Percentiles rank a stretch among this genome's conserved stretches.
Evolutionary conservation across 352 stramenopile species (phyloP).

Genomic region (Blastocystis sp.): DNA sequence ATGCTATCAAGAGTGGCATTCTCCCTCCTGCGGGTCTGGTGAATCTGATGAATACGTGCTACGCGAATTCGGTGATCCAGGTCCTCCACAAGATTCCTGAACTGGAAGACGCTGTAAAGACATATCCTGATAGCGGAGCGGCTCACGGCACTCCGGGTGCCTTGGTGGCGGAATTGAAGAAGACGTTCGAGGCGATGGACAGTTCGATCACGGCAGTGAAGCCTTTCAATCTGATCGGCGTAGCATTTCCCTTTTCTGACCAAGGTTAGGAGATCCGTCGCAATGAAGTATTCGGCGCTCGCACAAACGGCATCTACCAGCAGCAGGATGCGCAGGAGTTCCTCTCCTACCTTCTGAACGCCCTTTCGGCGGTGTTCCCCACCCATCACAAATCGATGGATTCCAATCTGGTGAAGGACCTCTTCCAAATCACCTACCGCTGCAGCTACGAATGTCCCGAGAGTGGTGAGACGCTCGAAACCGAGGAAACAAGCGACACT

Average conservation of each 20-base stretch:
- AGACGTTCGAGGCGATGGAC: constrained; percentile 9
- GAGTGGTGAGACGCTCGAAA: constrained; percentile 71
- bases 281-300: neutral
- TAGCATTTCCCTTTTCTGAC: neutral
- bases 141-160: neutral
- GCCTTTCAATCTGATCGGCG: constrained; percentile 9
- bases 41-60: constrained; percentile 45
- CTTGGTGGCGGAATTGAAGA: neutral
- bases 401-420: constrained; percentile 10
- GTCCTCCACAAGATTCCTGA: constrained; percentile 41
- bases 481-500: constrained; percentile 83
- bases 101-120: constrained; percentile 10
- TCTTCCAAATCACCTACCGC: constrained; percentile 76
- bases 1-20: neutral
- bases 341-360: constrained; percentile 65
- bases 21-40: neutral
- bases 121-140: neutral
- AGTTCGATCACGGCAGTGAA: neutral
- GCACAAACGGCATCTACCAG: constrained; percentile 11
- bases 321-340: constrained; percentile 72
- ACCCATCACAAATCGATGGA: neutral
- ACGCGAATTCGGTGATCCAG: constrained; percentile 29
- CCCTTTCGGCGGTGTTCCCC: constrained; percentile 58
- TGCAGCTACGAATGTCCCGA: constrained; percentile 61
- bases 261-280: neutral